Percentiles rank a stretch among this genome's conserved stretches.
Conservation (phyloP, 169 alveolate genomes). For the Miamiensis avidus region DNA sequence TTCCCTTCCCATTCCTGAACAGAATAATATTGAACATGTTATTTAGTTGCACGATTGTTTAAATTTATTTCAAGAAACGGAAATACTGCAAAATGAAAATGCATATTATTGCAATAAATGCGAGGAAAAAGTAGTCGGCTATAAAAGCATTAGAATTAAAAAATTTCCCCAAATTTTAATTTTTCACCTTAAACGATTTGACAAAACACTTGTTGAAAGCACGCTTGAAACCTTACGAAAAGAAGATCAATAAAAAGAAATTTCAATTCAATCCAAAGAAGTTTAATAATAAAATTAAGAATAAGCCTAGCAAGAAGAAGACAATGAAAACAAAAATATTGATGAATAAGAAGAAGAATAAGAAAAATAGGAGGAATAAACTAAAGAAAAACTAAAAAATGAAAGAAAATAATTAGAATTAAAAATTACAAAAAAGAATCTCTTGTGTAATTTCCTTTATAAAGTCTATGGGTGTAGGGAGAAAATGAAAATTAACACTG, state of each 20-base stretch:
- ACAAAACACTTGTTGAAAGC: background rate
- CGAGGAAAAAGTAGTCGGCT: background rate
- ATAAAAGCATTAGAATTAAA: too few species aligned
- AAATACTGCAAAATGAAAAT: background rate
- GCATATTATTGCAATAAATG: background rate
- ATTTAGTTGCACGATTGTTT: too few species aligned
- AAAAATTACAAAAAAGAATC: background rate
- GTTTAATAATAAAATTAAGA: too few species aligned
- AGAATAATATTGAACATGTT: too few species aligned
- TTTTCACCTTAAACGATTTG: background rate
- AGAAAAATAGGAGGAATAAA: background rate
- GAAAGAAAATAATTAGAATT: background rate
- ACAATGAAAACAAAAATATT: background rate
- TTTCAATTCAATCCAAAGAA: too few species aligned
- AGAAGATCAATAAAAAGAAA: background rate
- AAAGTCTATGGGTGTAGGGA: background rate
- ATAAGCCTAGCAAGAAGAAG: background rate
- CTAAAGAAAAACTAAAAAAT: background rate
- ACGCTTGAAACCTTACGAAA: background rate
- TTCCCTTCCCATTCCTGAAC: too few species aligned
- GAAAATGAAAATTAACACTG: conserved; percentile 2
- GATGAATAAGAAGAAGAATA: too few species aligned
- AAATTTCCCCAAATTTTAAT: background rate
- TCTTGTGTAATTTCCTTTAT: background rate
- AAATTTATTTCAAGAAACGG: background rate